These are phyloP conservation scores for Neolentinus lepideus DNA, from an alignment of 1,284 basidiomycete species.

Conservation along the genomic window DNA sequence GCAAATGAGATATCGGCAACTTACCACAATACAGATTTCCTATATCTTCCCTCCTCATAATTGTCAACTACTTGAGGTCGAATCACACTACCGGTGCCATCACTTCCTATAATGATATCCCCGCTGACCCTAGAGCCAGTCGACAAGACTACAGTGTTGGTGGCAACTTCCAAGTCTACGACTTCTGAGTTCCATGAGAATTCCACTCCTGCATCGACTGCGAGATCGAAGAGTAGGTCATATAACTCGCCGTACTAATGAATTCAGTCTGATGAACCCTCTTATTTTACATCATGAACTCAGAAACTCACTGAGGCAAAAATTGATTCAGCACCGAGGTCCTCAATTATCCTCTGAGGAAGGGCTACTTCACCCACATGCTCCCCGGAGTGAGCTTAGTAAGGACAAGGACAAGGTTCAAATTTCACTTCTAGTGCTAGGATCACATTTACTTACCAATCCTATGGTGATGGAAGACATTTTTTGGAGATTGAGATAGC, in stretches of 20 bases:
- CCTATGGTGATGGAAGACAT: neutral
- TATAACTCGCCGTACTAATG: neutral
- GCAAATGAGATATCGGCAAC: neutral
- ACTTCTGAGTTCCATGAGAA: neutral
- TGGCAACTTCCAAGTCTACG: neutral
- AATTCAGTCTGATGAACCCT: neutral
- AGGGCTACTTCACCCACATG: neutral
- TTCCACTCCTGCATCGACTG: neutral
- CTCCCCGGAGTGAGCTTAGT: neutral
- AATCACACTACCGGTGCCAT: neutral
- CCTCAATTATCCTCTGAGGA: neutral
- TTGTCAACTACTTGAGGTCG: neutral
- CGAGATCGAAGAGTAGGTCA: neutral
- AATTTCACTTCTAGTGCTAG: neutral
- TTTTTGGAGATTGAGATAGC: slow-evolving; percentile 12
- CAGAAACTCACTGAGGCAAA: neutral
- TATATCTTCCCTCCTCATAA: neutral
- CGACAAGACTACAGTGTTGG: neutral
- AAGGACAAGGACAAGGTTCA: neutral
- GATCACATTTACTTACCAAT: neutral
- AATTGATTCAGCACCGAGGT: neutral
- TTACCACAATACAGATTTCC: neutral
- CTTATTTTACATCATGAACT: neutral
- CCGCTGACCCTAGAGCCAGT: neutral
- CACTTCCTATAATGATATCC: neutral